These are phyloP conservation scores for Botrytis hyacinthi DNA, from an alignment of 2,329 filamentous ascomycete species.

Conservation along the genomic window DNA sequence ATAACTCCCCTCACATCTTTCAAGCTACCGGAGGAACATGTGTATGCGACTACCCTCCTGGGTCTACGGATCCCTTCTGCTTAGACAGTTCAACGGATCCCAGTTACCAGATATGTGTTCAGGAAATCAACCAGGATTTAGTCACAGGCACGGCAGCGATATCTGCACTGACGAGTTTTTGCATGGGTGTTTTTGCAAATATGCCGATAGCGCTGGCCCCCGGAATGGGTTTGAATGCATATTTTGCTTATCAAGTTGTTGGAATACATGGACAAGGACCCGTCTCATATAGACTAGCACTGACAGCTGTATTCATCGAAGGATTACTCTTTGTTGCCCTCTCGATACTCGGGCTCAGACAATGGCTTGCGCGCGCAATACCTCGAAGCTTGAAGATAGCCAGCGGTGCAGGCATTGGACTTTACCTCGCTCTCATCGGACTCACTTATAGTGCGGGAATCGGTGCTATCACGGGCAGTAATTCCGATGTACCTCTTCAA, in stretches of 20 bases:
- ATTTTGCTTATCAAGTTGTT: slow-evolving; percentile 77
- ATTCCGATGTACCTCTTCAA: slow-evolving; percentile 67
- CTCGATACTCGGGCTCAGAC: slow-evolving; percentile 76
- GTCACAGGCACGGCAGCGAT: slow-evolving; percentile 86
- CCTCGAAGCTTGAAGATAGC: slow-evolving; percentile 84
- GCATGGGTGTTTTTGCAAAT: slow-evolving; percentile 80
- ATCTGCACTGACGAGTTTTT: slow-evolving; percentile 73
- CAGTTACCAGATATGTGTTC: slow-evolving; percentile 63
- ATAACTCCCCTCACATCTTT: slow-evolving; percentile 14
- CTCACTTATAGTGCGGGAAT: slow-evolving; percentile 81
- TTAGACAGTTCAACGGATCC: slow-evolving; percentile 23
- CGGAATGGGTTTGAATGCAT: slow-evolving; percentile 82
- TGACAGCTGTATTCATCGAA: slow-evolving; percentile 87
- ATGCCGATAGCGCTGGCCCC: slow-evolving; percentile 68
- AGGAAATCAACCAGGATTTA: slow-evolving; percentile 59
- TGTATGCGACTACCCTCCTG: slow-evolving; percentile 21
- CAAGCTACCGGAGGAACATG: slow-evolving; percentile 28
- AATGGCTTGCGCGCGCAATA: slow-evolving; percentile 83
- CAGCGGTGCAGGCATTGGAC: slow-evolving; percentile 79
- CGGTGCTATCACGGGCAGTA: slow-evolving; percentile 70
- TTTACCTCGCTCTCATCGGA: slow-evolving; percentile 70
- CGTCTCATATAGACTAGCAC: slow-evolving; percentile 71
- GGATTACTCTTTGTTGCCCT: slow-evolving; percentile 81
- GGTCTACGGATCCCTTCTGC: slow-evolving; percentile 26
- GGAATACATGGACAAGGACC: slow-evolving; percentile 71